Evolutionary conservation across 306 rosid species (phyloP).

Genomic region (Pyrus communis): DNA sequence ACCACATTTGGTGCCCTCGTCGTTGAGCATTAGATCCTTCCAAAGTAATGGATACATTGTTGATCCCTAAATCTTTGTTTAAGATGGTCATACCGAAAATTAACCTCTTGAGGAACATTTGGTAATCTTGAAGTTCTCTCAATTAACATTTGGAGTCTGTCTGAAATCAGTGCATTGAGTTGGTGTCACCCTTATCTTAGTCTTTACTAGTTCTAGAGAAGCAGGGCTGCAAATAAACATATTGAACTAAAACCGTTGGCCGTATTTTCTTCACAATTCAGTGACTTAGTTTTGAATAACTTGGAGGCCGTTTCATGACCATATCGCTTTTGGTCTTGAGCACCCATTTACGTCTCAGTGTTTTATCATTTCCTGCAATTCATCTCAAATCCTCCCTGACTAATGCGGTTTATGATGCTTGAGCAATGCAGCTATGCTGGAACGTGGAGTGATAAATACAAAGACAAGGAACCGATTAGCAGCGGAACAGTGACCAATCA

Average conservation of each 20-base stretch:
- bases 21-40: background rate
- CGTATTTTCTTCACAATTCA: background rate
- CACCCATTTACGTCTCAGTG: background rate
- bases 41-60: too few species aligned
- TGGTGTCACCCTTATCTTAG: background rate
- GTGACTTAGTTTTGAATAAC: background rate
- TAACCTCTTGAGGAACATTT: background rate
- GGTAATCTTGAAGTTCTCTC: background rate
- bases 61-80: background rate
- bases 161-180: background rate
- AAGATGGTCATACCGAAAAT: background rate
- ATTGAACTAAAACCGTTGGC: background rate
- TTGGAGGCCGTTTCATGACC: background rate
- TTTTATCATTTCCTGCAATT: background rate
- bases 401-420: background rate
- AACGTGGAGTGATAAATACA: conserved; percentile 86
- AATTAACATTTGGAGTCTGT: background rate
- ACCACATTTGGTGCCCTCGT: background rate
- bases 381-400: background rate
- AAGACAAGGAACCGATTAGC: conserved; percentile 47
- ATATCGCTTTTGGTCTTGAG: too few species aligned
- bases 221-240: background rate
- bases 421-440: conserved; percentile 63
- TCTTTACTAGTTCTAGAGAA: background rate
- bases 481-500: conserved; percentile 57